These are phyloP conservation scores for Daldinia bambusicola DNA, from an alignment of 495 filamentous ascomycete genomes.

Conservation along the genomic window DNA sequence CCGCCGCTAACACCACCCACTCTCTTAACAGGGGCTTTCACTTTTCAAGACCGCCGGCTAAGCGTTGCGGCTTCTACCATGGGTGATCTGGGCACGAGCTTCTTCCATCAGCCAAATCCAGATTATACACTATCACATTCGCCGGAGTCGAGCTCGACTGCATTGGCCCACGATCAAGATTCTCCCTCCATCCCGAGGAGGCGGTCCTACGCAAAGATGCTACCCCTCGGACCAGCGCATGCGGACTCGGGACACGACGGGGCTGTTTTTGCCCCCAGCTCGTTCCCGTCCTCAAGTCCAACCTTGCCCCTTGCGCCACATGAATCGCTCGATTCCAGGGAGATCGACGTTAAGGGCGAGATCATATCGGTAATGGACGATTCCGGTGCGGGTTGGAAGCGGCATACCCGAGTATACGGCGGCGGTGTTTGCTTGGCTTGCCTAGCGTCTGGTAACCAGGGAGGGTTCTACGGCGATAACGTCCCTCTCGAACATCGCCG, in stretches of 20 bases:
- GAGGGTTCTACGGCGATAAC: slow-evolving; percentile 62
- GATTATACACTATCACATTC: slow-evolving; percentile 48
- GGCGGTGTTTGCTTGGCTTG: slow-evolving; percentile 62
- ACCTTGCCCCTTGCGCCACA: slow-evolving; percentile 51
- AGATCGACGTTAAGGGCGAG: slow-evolving; percentile 56
- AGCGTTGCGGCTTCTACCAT: slow-evolving; percentile 53
- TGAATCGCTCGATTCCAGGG: slow-evolving; percentile 44
- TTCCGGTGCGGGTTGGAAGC: slow-evolving; percentile 58
- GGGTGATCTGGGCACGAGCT: slow-evolving; percentile 50
- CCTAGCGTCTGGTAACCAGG: slow-evolving; percentile 50
- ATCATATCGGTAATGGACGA: slow-evolving; percentile 58
- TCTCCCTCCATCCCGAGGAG: slow-evolving; percentile 48
- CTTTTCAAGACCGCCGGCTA: slow-evolving; percentile 54
- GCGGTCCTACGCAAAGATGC: slow-evolving; percentile 56
- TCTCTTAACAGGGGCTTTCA: slow-evolving; percentile 45
- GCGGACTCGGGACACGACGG: slow-evolving; percentile 16
- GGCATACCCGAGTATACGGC: slow-evolving; percentile 62
- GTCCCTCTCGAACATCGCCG: slow-evolving; percentile 60
- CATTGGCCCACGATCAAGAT: slow-evolving; percentile 42
- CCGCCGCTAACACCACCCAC: slow-evolving; percentile 55
- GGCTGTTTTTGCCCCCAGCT: slow-evolving; percentile 53
- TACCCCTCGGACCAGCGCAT: slow-evolving; percentile 49
- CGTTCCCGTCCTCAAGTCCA: slow-evolving; percentile 56
- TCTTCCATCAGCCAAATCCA: slow-evolving; percentile 55
- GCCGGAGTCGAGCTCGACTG: slow-evolving; percentile 46